Evolutionary conservation across 345 rosid species (phyloP), one percentile per base, ranked within the genome.

Genomic region (Sisymbrium altissimum): DNA sequence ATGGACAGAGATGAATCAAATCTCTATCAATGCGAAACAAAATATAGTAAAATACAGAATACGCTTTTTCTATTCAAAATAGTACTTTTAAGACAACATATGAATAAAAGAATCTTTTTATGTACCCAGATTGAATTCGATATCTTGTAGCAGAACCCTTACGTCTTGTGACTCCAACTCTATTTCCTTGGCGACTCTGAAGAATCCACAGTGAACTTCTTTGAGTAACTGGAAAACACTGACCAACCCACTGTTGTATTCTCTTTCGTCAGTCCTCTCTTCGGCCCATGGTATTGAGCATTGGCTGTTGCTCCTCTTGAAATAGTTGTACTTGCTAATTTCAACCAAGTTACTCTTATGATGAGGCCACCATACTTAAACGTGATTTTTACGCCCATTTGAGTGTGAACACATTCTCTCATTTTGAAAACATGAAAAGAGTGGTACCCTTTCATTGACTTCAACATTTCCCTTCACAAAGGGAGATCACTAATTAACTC

Each of bases 221-320:
- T 15, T 65, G 49, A 73, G 58, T 55, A 73, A 4, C 76, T 83
- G 17, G 83, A 82, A 53, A 84, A 78, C 59, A 82, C 73, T 58
- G 76, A 79, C 61, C 82, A 86, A 11, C 7, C 55, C 38, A 72
- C 71, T 69, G 72, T 83, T 27, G 38, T 8, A 55, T 68, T 71
- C 83, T 73, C 83, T 70, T 81, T 81, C 18, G 83, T 84, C 48
- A 79, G 82, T 81, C 81, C 84, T 13, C 81, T 80, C 82, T 44
- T 53, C 70, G 73, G 86, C 73, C 80, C 66, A 88, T 84, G 90
- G 15, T 14, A 35, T 56, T 4, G 7, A 48, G 5, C 11, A 11
- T 43, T 23, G 36, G 7, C 33, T 1, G 15, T 39, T 68, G 19
- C 45, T 70, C 84, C 86, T 86, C 81, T 85, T 49, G 82, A 55